Evolutionary conservation across 2,329 filamentous ascomycete species (phyloP), one percentile per base, ranked within the genome.

Genomic region (Zasmidium citrigriseum): DNA sequence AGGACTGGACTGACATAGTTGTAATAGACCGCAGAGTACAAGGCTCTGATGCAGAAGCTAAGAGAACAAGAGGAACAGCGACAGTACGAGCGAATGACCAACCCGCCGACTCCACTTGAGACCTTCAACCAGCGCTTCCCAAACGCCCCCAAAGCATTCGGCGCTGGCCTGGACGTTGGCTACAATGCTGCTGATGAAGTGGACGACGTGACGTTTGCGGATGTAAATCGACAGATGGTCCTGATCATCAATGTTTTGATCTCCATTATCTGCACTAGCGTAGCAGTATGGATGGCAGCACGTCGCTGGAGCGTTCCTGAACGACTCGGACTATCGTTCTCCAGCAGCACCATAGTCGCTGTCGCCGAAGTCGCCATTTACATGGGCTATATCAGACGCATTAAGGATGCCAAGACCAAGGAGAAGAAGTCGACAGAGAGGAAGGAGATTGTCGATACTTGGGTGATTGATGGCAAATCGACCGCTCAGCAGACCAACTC

Each of bases 201-300:
- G 10, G 89, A 91, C 61, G 86, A 88, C 1, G 77, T 89, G 2
- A 87, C 86, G 2, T 87, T 87, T 63, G 82, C 84, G 34, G 90
- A 95, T 60, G 81, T 95, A 1, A 89, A 93, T 71, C 82, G 89
- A n/a, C 91, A 95, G 69, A 77, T 95, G 57, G 87, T 89, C 45
- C 80, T 98, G 7, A 91, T 98, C 52, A 82, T 96, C 68, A 99
- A 98, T 73, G 91, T 98, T 52, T 77, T 97, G 41, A 81, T 96
- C 54, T 96, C 91, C 52, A 89, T 97, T 54, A 78, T 93, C 2
- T 90, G 93, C 46, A 89, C 89, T 52, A 89, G 86, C 2, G 86
- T 83, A 2, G 90, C 89, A 7, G 82, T 95, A 29, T 95, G 90
- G 90, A 81, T 92, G n/a, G 83, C 83, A 16, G 88, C 88, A 1